Percentiles rank a stretch among this genome's conserved stretches.
Conservation (phyloP, 2,329 filamentous ascomycete genomes). For the Xylaria arbuscula region DNA sequence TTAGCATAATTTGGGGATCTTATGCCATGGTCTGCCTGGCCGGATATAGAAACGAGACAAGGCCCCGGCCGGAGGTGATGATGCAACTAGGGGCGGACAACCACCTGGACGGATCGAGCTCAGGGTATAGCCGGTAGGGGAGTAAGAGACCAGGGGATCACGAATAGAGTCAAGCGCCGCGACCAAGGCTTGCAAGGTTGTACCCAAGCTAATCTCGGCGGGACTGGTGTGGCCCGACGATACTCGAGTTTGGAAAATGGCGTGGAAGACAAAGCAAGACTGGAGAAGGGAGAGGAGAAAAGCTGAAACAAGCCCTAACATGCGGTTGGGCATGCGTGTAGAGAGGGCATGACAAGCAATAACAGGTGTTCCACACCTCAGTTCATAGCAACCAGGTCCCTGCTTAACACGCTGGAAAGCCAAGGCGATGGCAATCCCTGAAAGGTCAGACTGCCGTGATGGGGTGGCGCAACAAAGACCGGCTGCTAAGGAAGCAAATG, state of each 20-base stretch:
- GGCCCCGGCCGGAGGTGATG: conserved; percentile 54
- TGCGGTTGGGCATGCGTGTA: conserved; percentile 52
- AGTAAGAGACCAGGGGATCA: conserved; percentile 50
- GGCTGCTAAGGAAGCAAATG: conserved; percentile 47
- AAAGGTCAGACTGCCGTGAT: conserved; percentile 47
- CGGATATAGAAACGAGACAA: conserved; percentile 64
- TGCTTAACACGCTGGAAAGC: conserved; percentile 46
- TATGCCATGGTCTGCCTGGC: conserved; percentile 63
- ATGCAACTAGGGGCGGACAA: conserved; percentile 55
- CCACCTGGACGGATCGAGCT: conserved; percentile 49
- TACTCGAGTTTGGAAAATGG: conserved; percentile 53
- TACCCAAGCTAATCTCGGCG: conserved; percentile 41
- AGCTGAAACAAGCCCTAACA: conserved; percentile 59
- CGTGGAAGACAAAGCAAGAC: conserved; percentile 56
- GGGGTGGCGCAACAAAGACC: conserved; percentile 41
- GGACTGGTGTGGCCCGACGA: conserved; percentile 45
- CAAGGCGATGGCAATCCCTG: conserved; percentile 46
- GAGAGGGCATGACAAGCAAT: conserved; percentile 54
- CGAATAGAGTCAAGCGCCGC: conserved; percentile 51
- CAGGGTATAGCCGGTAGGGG: conserved; percentile 52
- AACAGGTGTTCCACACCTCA: conserved; percentile 48
- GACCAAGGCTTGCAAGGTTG: conserved; percentile 44
- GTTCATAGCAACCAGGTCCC: conserved; percentile 47
- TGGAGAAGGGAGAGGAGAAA: conserved; percentile 53
- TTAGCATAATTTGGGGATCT: conserved; percentile 70